Conservation (phyloP, 139 green algal genomes). For the Coccomyxa sp. region DNA sequence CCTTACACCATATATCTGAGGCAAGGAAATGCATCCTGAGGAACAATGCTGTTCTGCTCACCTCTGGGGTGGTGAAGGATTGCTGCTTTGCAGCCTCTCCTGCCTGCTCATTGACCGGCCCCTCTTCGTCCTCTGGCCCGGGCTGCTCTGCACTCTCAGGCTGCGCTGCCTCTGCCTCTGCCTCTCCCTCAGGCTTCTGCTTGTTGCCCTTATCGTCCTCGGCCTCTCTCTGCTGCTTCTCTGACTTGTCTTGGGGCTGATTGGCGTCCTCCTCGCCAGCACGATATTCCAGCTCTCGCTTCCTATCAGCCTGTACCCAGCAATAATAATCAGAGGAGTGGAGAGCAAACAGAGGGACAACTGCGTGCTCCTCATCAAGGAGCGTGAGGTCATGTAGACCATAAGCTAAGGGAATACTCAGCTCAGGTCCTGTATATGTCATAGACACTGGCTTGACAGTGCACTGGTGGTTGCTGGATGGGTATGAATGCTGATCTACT, state of each 20-base stretch:
- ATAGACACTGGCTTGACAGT: too few species aligned
- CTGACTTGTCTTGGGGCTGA: slow-evolving; percentile 28
- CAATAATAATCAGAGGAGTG: too few species aligned
- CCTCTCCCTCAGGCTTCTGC: slow-evolving; percentile 19
- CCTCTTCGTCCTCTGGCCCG: slow-evolving; percentile 33
- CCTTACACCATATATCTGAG: too few species aligned
- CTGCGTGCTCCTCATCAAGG: too few species aligned
- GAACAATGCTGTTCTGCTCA: too few species aligned
- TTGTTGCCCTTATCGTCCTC: slow-evolving; percentile 17
- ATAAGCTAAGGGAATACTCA: too few species aligned
- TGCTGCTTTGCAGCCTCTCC: slow-evolving; percentile 39
- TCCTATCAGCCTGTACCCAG: slow-evolving; percentile 56
- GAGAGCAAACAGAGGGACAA: too few species aligned
- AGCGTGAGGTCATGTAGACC: too few species aligned
- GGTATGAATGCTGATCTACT: too few species aligned
- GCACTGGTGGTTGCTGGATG: too few species aligned
- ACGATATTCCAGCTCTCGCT: slow-evolving; percentile 68
- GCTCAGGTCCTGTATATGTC: too few species aligned
- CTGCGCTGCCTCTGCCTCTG: slow-evolving; percentile 29
- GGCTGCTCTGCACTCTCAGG: slow-evolving; percentile 33
- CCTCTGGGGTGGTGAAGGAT: slow-evolving; percentile 15
- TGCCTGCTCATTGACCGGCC: slow-evolving; percentile 32
- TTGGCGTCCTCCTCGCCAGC: slow-evolving; percentile 42
- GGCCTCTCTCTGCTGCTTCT: slow-evolving; percentile 13
- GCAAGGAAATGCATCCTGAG: too few species aligned